These are phyloP conservation scores for Chiua virens DNA, from an alignment of 768 basidiomycete species.

Conservation along the genomic window DNA sequence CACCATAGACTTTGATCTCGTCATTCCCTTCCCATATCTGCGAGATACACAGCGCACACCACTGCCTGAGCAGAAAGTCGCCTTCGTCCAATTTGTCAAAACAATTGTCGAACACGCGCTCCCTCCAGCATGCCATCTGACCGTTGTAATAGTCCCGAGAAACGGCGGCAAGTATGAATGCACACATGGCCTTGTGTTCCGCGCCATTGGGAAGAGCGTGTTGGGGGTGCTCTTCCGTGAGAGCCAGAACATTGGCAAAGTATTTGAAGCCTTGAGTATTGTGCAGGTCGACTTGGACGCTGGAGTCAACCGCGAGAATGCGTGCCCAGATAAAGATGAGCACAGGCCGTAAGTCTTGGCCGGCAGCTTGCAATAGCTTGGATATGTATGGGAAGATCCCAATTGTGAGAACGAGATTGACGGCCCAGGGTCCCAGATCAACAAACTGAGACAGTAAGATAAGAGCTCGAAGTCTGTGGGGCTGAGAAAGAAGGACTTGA, in stretches of 20 bases:
- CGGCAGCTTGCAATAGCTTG: conserved; percentile 92
- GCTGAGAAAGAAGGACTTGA: conserved; percentile 95
- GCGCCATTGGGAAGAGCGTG: conserved; percentile 82
- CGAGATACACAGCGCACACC: conserved; percentile 90
- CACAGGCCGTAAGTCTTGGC: conserved; percentile 93
- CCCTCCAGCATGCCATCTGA: conserved; percentile 81
- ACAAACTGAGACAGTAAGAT: conserved; percentile 97
- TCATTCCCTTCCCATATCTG: conserved; percentile 95
- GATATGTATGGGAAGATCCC: conserved; percentile 99
- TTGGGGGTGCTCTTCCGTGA: conserved; percentile 57
- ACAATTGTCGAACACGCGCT: conserved; percentile 84
- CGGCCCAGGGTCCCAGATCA: conserved; percentile 98
- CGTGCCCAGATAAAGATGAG: conserved; percentile 99
- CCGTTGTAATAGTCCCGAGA: conserved; percentile 88
- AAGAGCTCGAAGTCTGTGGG: conserved; percentile 91
- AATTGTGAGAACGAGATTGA: conserved; percentile 91
- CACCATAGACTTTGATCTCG: conserved; percentile 83
- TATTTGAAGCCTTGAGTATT: conserved; percentile 82
- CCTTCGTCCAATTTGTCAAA: conserved; percentile 81
- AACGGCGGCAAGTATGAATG: conserved; percentile 89
- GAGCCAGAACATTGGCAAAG: conserved; percentile 74
- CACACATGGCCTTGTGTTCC: conserved; percentile 98
- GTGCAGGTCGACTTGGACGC: conserved; percentile 87
- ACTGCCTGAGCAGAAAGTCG: conserved; percentile 92
- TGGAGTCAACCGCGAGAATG: conserved; percentile 93